Base-by-base conservation (phyloP, 2,329 filamentous ascomycete genomes). In the Penicillium verrucosum region DNA sequence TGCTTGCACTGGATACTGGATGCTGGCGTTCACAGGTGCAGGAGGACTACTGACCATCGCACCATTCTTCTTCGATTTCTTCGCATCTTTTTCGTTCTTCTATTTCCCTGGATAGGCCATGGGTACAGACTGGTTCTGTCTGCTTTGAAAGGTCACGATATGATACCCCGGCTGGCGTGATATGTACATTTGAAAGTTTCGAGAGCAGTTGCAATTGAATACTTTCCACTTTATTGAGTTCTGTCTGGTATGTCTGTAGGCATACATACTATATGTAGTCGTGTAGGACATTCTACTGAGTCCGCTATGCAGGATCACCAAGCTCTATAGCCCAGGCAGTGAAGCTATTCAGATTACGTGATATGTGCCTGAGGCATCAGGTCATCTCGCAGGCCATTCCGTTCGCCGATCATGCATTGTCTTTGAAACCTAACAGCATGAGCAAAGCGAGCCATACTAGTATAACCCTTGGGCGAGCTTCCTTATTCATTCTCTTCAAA, bases 91-190 rank as follows among this genome's bases (percentile, higher is more conserved):
- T 30, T 50, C 32, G 8, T 30, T 48, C 30, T 21, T 55, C 47
- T 9, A 25, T 51, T 44, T 56, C 27, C 54, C 48, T 53, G 50
- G 48, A 42, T 51, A 46, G 30, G 50, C 38, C 58, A 34, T 64
- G 47, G 53, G 50, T 38, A 62, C 45, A 56, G 60, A 54, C 59
- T 59, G 58, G 51, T 61, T 62, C 55, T 64, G 54, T 61, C 68
- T 58, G 48, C 40, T 60, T 60, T 41, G 54, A 56, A 52, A 56
- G 54, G 61, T 63, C 60, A 68, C 62, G 62, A 66, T 59, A 67
- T 70, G 69, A 71, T 71, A 71, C 68, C 67, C 68, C 64, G 51
- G 57, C 38, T 62, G 58, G 56, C 55, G 55, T 60, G 54, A 60
- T 57, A 55, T 32, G 30, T 50, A 23, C 23, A 57, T 57, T 50